Conservation (phyloP, 805 yeast species). For the Candida loeiensis region DNA sequence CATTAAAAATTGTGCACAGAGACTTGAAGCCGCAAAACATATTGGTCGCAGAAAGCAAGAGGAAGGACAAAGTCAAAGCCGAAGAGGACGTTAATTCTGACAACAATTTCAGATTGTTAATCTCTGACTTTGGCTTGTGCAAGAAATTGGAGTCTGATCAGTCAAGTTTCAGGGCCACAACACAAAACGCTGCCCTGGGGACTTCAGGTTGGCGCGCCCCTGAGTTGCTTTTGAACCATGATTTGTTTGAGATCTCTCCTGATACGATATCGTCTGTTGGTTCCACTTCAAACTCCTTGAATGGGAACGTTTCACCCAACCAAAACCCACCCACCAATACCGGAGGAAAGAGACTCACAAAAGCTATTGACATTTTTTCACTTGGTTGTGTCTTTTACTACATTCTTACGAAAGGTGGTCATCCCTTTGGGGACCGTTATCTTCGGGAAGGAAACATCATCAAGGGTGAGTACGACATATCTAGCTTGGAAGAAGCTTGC, state of each 20-base stretch:
- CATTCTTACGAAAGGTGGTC: slow-evolving; percentile 75
- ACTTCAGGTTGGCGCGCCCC: slow-evolving; percentile 99
- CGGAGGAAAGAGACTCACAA: slow-evolving; percentile 60
- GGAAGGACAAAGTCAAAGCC: slow-evolving; percentile 15
- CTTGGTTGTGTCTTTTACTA: slow-evolving; percentile 93
- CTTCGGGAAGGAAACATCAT: slow-evolving; percentile 86
- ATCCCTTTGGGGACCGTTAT: slow-evolving; percentile 94
- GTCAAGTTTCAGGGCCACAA: slow-evolving; percentile 88
- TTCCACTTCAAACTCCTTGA: slow-evolving; percentile 17
- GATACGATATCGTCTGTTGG: slow-evolving; percentile 31
- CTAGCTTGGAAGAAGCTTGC: slow-evolving; percentile 41
- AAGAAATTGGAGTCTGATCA: slow-evolving; percentile 89
- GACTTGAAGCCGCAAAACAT: slow-evolving; percentile 95
- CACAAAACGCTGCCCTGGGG: slow-evolving; percentile 85
- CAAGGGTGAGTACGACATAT: slow-evolving; percentile 54
- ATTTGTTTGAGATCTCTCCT: slow-evolving; percentile 37
- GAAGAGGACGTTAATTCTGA: slow-evolving; percentile 3
- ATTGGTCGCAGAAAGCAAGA: slow-evolving; percentile 69
- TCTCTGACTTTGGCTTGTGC: slow-evolving; percentile 95
- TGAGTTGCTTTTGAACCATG: slow-evolving; percentile 55
- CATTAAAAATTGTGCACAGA: slow-evolving; percentile 87
- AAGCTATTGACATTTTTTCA: slow-evolving; percentile 91
- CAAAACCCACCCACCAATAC: slow-evolving; percentile 1
- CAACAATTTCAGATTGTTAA: slow-evolving; percentile 56
- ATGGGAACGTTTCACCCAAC: slow-evolving; percentile 7